Evolutionary conservation across 495 filamentous ascomycete genomes (phyloP).

Genomic region (Penicillium samsonianum): DNA sequence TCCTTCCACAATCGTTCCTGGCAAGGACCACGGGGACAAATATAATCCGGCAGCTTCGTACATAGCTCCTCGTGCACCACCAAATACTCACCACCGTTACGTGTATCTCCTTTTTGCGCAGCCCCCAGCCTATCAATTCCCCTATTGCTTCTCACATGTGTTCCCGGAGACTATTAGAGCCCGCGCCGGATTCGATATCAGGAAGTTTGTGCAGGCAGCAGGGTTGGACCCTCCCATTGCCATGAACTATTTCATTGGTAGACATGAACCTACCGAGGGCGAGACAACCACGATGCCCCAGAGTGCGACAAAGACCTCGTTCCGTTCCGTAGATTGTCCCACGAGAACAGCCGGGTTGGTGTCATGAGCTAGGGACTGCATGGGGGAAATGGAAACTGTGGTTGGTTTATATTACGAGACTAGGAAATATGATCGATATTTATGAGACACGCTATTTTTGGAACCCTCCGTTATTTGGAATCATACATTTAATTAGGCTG

Average conservation of each 20-base stretch:
- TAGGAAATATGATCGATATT: not conserved
- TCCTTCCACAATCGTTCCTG: not conserved
- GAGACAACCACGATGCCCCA: not conserved
- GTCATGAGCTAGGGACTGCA: not conserved
- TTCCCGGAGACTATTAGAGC: conserved; percentile 25
- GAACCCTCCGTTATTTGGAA: not conserved
- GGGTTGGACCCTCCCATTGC: conserved; percentile 32
- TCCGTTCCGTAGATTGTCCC: conserved; percentile 19
- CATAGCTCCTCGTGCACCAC: conserved; percentile 39
- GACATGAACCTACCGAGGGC: conserved; percentile 17
- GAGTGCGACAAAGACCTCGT: conserved; percentile 32
- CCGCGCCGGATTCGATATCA: conserved; percentile 36
- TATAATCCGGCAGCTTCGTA: conserved; percentile 25
- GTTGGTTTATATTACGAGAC: not conserved
- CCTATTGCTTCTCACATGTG: conserved; percentile 32
- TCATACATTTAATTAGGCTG: not conserved
- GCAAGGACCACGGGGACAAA: not conserved
- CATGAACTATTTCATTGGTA: conserved; percentile 40
- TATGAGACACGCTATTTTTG: not conserved
- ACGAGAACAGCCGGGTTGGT: conserved; percentile 5
- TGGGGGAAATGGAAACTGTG: conserved; percentile 5
- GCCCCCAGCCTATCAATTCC: conserved; percentile 30
- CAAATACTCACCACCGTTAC: conserved; percentile 38
- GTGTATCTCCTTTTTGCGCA: conserved; percentile 42
- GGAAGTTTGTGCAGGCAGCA: conserved; percentile 32